Conservation (phyloP, 2,329 filamentous ascomycete species). For the Sclerotinia subarctica region DNA sequence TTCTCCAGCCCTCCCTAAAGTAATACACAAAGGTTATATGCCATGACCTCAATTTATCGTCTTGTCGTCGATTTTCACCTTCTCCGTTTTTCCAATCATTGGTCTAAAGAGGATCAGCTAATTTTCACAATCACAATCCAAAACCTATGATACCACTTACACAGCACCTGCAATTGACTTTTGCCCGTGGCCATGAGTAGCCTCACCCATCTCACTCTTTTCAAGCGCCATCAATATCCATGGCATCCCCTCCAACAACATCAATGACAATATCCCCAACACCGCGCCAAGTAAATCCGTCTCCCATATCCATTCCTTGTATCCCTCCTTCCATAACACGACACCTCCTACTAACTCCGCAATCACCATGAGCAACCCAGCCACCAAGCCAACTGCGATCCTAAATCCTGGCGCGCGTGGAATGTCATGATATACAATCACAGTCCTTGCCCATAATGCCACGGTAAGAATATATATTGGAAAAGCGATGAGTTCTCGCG, state of each 20-base stretch:
- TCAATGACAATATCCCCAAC: constrained; percentile 22
- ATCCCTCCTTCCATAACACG: constrained; percentile 29
- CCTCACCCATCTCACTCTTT: constrained; percentile 35
- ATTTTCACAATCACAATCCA: neutral
- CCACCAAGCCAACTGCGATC: constrained; percentile 36
- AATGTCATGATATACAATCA: constrained; percentile 35
- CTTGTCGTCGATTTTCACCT: neutral
- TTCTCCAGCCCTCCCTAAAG: too few species aligned
- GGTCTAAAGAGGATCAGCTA: neutral
- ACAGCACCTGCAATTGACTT: constrained; percentile 26
- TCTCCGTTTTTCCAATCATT: constrained; percentile 3
- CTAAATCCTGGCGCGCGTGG: constrained; percentile 36
- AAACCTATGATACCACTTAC: constrained; percentile 22
- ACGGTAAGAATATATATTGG: constrained; percentile 27
- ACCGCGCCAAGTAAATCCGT: constrained; percentile 23
- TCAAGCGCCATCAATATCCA: constrained; percentile 34
- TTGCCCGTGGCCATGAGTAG: constrained; percentile 32
- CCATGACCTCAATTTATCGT: neutral
- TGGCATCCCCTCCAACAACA: constrained; percentile 34
- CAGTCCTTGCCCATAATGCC: constrained; percentile 31
- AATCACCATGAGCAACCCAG: constrained; percentile 30
- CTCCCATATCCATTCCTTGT: constrained; percentile 28
- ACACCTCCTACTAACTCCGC: constrained; percentile 28
- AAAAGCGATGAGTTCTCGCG: constrained; percentile 25
- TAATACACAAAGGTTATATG: neutral